Percentiles rank a stretch among this genome's conserved stretches.
Evolutionary conservation across 768 basidiomycete genomes (phyloP).

Genomic region (Pisolithus sp.): DNA sequence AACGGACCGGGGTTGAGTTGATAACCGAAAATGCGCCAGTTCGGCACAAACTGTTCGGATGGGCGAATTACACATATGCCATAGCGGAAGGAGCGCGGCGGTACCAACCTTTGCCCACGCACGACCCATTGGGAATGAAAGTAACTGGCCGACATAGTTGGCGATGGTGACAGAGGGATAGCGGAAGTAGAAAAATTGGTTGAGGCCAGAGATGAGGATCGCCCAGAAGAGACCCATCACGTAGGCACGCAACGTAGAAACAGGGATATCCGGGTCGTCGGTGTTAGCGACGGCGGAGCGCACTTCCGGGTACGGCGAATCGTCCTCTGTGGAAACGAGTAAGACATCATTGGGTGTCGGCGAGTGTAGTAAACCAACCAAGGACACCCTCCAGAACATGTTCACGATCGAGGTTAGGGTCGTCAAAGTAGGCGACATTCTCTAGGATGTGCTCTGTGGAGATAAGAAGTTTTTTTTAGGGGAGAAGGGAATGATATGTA

Average conservation of each 20-base stretch:
- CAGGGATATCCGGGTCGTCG: slow-evolving; percentile 62
- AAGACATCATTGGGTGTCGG: slow-evolving; percentile 10
- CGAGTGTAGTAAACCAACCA: slow-evolving; percentile 7
- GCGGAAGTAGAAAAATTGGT: slow-evolving; percentile 74
- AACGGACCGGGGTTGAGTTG: slow-evolving; percentile 70
- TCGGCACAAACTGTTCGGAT: slow-evolving; percentile 37
- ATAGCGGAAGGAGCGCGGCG: not conserved
- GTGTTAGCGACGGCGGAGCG: slow-evolving; percentile 70
- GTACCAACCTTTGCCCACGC: slow-evolving; percentile 44
- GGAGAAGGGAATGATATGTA: not conserved
- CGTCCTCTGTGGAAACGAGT: slow-evolving; percentile 41
- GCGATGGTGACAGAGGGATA: slow-evolving; percentile 43
- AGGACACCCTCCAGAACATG: slow-evolving; percentile 7
- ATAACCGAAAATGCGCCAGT: slow-evolving; percentile 48
- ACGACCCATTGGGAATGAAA: slow-evolving; percentile 65
- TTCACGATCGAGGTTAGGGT: slow-evolving; percentile 31
- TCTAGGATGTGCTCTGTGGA: slow-evolving; percentile 4
- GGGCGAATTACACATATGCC: not conserved
- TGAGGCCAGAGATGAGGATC: slow-evolving; percentile 61
- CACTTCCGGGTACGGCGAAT: slow-evolving; percentile 83
- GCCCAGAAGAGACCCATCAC: slow-evolving; percentile 50
- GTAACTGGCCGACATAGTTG: slow-evolving; percentile 59
- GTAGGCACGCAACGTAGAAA: slow-evolving; percentile 54
- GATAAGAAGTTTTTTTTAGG: not conserved
- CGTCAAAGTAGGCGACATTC: slow-evolving; percentile 23